A percentile compares a stretch with the other conserved stretches of the same genome.
These are phyloP conservation scores for Fusarium annulatum DNA, from an alignment of 2,329 filamentous ascomycete genomes.

Conservation along the genomic window DNA sequence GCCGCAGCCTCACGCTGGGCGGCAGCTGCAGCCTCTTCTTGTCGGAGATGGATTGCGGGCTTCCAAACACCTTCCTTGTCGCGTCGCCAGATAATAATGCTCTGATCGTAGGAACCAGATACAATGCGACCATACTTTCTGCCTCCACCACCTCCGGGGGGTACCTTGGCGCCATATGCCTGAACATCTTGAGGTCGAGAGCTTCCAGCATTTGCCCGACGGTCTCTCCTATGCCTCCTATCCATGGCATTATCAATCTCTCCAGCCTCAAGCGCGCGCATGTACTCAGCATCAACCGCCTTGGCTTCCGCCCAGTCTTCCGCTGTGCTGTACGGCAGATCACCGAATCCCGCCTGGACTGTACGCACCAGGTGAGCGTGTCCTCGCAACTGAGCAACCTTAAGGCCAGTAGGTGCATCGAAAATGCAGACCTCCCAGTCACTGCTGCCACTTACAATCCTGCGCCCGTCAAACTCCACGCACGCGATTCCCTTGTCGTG, in stretches of 20 bases:
- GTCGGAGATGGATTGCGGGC: conserved; percentile 77
- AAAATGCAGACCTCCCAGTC: conserved; percentile 97
- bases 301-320: conserved; percentile 80
- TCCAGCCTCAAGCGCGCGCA: conserved; percentile 66
- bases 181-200: conserved; percentile 79
- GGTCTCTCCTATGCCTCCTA: conserved; percentile 50
- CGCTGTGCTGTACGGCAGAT: conserved; percentile 81
- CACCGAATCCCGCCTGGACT: conserved; percentile 93
- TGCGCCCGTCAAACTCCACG: conserved; percentile 92
- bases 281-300: conserved; percentile 78
- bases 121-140: conserved; percentile 94
- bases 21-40: conserved; percentile 74
- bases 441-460: conserved; percentile 95
- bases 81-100: conserved; percentile 93
- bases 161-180: conserved; percentile 85
- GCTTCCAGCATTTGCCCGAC: conserved; percentile 75
- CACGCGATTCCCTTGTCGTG: conserved; percentile 97
- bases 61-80: conserved; percentile 88
- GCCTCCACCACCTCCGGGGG: conserved; percentile 90
- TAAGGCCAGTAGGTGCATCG: conserved; percentile 84
- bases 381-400: conserved; percentile 86
- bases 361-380: conserved; percentile 90
- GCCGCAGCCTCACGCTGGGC: conserved; percentile 52
- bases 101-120: conserved; percentile 95
- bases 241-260: conserved; percentile 54